Base-by-base conservation (phyloP, 2,329 filamentous ascomycete genomes). In the Blastomyces parvus region DNA sequence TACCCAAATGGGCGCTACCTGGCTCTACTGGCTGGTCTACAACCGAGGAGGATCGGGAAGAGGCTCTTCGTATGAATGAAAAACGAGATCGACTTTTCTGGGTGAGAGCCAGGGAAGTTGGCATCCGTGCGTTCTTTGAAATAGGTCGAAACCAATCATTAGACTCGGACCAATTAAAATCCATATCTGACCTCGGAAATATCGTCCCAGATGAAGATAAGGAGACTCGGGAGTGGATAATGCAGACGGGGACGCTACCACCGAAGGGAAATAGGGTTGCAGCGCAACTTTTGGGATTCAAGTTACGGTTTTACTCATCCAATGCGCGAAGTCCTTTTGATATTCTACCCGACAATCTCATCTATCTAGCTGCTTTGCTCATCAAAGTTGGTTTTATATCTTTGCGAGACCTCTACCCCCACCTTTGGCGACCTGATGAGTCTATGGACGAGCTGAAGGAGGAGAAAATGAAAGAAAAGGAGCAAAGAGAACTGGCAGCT, bases 371-470 rank as follows among this genome's bases (percentile, higher is more conserved):
- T 0, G 92, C 94, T 0, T 83, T 97, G 42, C 84, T 99, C 38
- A 92, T 99, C 77, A 99, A 99, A 77, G 90, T 97, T 67, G 95
- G 94, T 1, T 99, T 99, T 74, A 90, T 99, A 64, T 97, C 94
- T 1, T 80, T 99, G 7, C 84, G 86, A 61, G 94, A 99, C 72
- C 80, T 99, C 1, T 97, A 96, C 73, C 88, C 91, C 19, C 94
- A 99, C 73, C 83, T 99, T 0, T 95, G 91, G 80, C 91, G 94
- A 8, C 79, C 83, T 0, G 94, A 97, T 67, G 86, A 90, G 40
- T 82, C 86, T 3, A 97, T 99, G 93, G 84, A 88, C 48, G 80
- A 79, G 7, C 80, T 96, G 60, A 87, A 85, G 66, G 82, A 85
- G 50, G 85, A 86, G 67, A 86, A 89, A 65, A 79, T 87, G 73